Conservation (phyloP, 1,139 yeast genomes). For the Scheffersomyces quercinus region DNA sequence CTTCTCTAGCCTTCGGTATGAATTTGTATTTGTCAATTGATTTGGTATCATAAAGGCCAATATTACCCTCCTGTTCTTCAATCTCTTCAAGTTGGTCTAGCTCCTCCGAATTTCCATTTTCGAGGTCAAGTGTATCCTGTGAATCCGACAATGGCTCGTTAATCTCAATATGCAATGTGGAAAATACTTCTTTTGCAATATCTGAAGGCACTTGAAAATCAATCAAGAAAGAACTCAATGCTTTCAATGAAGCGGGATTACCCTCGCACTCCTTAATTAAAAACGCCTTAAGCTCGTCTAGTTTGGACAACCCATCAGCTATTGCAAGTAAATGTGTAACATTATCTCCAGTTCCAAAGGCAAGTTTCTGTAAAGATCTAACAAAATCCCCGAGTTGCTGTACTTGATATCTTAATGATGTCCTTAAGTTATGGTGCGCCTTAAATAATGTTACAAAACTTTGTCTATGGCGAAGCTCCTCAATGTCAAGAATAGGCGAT, state of each 20-base stretch:
- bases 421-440: conserved; percentile 35
- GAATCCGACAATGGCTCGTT: not conserved
- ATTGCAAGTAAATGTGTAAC: conserved; percentile 31
- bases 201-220: conserved; percentile 31
- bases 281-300: conserved; percentile 23
- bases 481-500: conserved; percentile 68
- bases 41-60: conserved; percentile 19
- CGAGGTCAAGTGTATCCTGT: not conserved
- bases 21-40: conserved; percentile 21
- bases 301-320: conserved; percentile 32
- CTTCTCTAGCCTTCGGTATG: conserved; percentile 5
- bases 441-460: conserved; percentile 57
- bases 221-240: conserved; percentile 18
- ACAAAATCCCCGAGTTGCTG: conserved; percentile 38
- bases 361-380: conserved; percentile 37
- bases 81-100: conserved; percentile 6
- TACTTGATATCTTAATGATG: conserved; percentile 25
- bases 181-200: conserved; percentile 26
- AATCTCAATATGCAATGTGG: conserved; percentile 25
- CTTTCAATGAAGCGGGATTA: conserved; percentile 7
- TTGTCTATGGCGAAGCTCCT: conserved; percentile 62
- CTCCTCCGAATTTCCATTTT: not conserved
- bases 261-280: conserved; percentile 18
- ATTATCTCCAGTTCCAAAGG: conserved; percentile 37
- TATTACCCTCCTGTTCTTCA: conserved; percentile 1